Evolutionary conservation across 768 basidiomycete species (phyloP).

Genomic region (Serendipita sp.): DNA sequence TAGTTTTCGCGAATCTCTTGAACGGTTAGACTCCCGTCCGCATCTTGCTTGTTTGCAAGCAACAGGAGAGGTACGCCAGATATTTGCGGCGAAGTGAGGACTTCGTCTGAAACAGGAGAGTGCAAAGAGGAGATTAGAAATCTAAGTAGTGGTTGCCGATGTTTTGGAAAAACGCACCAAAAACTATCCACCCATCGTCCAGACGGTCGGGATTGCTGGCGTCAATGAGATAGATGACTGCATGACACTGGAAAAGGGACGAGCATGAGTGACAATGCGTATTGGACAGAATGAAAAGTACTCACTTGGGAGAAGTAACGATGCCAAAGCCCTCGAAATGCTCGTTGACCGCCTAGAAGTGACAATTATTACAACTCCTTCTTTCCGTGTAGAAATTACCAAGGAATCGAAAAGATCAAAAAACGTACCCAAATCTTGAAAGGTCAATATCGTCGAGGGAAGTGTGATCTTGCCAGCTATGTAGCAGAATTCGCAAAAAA

Average conservation of each 20-base stretch:
- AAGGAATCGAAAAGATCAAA: not conserved
- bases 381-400: not conserved
- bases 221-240: slow-evolving; percentile 90
- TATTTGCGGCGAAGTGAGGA: slow-evolving; percentile 78
- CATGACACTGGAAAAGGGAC: slow-evolving; percentile 91
- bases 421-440: slow-evolving; percentile 96
- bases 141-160: not conserved
- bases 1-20: slow-evolving; percentile 84
- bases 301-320: not conserved
- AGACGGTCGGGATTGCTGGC: slow-evolving; percentile 79
- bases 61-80: slow-evolving; percentile 81
- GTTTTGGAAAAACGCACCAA: slow-evolving; percentile 42
- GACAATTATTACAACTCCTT: too few species aligned
- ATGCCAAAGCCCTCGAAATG: not conserved
- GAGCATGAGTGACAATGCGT: too few species aligned
- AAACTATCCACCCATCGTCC: slow-evolving; percentile 92
- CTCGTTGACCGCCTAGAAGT: not conserved
- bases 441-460: slow-evolving; percentile 85
- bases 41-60: slow-evolving; percentile 93
- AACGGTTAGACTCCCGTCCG: slow-evolving; percentile 59
- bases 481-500: too few species aligned
- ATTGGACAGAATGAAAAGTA: too few species aligned
- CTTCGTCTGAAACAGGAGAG: slow-evolving; percentile 38
- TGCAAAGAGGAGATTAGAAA: not conserved
- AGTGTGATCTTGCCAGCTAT: slow-evolving; percentile 84